These are phyloP conservation scores for Pleurotus eryngii DNA, from an alignment of 768 basidiomycete species.

Conservation along the genomic window DNA sequence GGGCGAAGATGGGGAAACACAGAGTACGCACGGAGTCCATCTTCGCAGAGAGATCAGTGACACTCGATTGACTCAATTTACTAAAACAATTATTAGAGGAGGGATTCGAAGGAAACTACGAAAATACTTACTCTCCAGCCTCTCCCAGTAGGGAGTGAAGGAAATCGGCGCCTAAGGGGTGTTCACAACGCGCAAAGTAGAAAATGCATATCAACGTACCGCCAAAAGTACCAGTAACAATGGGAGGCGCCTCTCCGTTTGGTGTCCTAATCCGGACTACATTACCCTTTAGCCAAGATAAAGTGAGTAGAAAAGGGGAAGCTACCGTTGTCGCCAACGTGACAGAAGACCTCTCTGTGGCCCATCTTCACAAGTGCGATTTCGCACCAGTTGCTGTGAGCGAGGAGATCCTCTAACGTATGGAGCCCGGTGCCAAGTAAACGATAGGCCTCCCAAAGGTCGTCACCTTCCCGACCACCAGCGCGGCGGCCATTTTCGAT, in stretches of 20 bases:
- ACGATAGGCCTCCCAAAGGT: constrained; percentile 66
- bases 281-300: constrained; percentile 13
- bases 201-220: constrained; percentile 20
- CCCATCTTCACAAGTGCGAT: constrained; percentile 69
- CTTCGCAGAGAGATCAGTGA: constrained; percentile 53
- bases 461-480: constrained; percentile 46
- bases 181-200: too few species aligned
- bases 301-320: not conserved
- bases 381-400: constrained; percentile 82
- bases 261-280: constrained; percentile 48
- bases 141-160: constrained; percentile 63
- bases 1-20: not conserved
- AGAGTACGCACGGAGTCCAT: constrained; percentile 33
- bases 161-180: constrained; percentile 49
- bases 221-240: constrained; percentile 71
- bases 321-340: constrained; percentile 65
- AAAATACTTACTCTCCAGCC: constrained; percentile 50
- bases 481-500: constrained; percentile 67
- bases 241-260: constrained; percentile 53
- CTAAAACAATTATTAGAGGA: constrained; percentile 22
- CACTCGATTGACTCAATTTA: constrained; percentile 57
- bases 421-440: constrained; percentile 67
- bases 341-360: constrained; percentile 68
- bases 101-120: not conserved
- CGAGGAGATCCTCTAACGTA: constrained; percentile 71